Base-by-base conservation (phyloP, 805 yeast genomes). In the Yamadazyma ubonensis region DNA sequence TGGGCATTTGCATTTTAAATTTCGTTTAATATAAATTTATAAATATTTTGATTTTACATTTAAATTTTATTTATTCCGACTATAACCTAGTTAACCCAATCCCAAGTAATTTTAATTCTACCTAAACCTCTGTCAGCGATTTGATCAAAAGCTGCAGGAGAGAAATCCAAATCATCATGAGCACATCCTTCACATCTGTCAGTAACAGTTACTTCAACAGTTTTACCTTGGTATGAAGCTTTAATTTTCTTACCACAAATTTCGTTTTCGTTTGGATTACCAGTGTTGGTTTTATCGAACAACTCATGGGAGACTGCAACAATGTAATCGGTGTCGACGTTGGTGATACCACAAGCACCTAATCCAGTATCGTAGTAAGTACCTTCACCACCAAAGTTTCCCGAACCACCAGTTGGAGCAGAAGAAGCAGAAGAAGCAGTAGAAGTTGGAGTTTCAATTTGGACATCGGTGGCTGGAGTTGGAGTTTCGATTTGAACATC, bases 111-210 rank as follows among this genome's bases (percentile, higher is more conserved):
- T 17, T 66, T 59, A 46, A 80, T 70, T 45, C 80, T 71, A 31
- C 85, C 86, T 50, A 67, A 72, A 37, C 56, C 62, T 55, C 62
- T 57, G 50, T 70, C 75, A 11, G 82, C 83, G 44, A 79, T 59
- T 46, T 63, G 51, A 27, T 59, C 39, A 54, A 80, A 79, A 4
- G 85, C 85, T 41, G 75, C 53, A 6, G 83, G 83, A n/a, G 83
- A 75, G 41, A 80, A 66, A 51, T 79, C 85, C 43, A 79, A 70
- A 50, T 71, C 76, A 42, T 74, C 56, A 36, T 59, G 53, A 18
- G 57, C 46, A 53, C 85, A 80, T 17, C 76, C 81, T 39, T 64
- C 74, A 61, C 85, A 80, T 46, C 72, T 61, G 59, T 79, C 85
- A 28, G 68, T 74, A 36, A 79, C 79, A 16, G 73, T 72, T 35